These are phyloP conservation scores for Neurospora sp. DNA, from an alignment of 495 filamentous ascomycete species.

Conservation along the genomic window DNA sequence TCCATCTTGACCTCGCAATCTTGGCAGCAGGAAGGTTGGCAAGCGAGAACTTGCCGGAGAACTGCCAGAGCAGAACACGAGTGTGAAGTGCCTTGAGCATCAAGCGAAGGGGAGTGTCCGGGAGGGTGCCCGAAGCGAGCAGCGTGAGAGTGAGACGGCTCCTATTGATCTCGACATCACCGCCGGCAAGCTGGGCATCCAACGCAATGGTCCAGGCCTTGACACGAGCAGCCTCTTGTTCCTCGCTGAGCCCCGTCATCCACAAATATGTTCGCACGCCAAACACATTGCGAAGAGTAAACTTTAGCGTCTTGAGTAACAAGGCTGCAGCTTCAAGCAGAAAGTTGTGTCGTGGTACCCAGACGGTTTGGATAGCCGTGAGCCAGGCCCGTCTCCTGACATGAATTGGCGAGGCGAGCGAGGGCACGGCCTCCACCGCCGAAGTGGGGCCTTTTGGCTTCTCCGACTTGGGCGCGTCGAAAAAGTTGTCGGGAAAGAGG, in stretches of 20 bases:
- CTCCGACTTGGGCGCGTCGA: constrained; percentile 36
- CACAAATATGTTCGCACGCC: constrained; percentile 66
- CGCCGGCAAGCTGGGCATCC: constrained; percentile 90
- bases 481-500: constrained; percentile 49
- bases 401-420: constrained; percentile 71
- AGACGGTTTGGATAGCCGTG: constrained; percentile 87
- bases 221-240: constrained; percentile 75
- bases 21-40: constrained; percentile 47
- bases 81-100: constrained; percentile 93
- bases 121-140: constrained; percentile 79
- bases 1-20: constrained; percentile 70
- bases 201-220: constrained; percentile 94
- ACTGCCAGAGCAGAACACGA: constrained; percentile 74
- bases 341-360: constrained; percentile 82
- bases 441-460: constrained; percentile 22
- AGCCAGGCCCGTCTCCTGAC: constrained; percentile 87
- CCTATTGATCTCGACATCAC: constrained; percentile 81
- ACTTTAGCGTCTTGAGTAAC: constrained; percentile 66
- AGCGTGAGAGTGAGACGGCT: constrained; percentile 79
- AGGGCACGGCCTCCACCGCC: constrained; percentile 46
- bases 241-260: constrained; percentile 69
- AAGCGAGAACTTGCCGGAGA: constrained; percentile 27
- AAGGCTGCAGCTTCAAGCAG: constrained; percentile 76
- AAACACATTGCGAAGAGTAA: constrained; percentile 67
- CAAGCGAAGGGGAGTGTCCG: constrained; percentile 69